Base-by-base conservation (phyloP, 495 filamentous ascomycete genomes). In the Podospora didyma region DNA sequence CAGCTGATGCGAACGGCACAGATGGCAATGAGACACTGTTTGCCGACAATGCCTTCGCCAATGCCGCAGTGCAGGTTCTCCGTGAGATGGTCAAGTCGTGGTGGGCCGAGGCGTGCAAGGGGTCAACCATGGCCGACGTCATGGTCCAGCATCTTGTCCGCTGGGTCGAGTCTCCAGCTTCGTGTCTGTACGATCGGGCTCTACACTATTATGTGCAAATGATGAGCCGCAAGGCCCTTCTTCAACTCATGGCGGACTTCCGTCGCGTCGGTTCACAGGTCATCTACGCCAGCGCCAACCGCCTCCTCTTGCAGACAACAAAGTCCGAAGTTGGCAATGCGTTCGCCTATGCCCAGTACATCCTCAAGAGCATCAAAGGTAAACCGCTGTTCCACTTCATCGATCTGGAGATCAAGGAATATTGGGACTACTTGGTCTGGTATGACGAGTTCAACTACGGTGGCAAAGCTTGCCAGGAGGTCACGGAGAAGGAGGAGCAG, bases 401-500 rank as follows among this genome's bases (percentile, higher is more conserved):
- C 48, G 95, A 99, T 62, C 80, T 99, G 10, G 89, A 97, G 61
- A 96, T 99, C 68, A 96, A 92, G 62, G 94, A 99, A 69, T 99
- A 97, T 69, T 99, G 94, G 94, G 94, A 99, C 67, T 97, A 97
- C 69, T 85, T 99, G 0, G 86, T 96, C n/a, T 99, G 94, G 94
- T 97, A 97, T 59, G 94, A 99, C 69, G 92, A 96, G 72, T 94
- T 92, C 75, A 99, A 99, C 72, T 96, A 97, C 68, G 94, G 94
- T 51, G 94, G 94, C 53, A 96, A 94, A 65, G 95, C 90, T 2
- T 94, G 89, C 65, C 81, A 84, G 28, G 82, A 94, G 61, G 89
- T 97, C 11, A 78, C 87, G 24, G 94, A 95, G 65, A 69, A 67
- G 20, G 93, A 96, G 49, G 82, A 89, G 28, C 92, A 97, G 69